Base-by-base conservation (phyloP, 2,329 filamentous ascomycete species). In the Fusarium tupiense region DNA sequence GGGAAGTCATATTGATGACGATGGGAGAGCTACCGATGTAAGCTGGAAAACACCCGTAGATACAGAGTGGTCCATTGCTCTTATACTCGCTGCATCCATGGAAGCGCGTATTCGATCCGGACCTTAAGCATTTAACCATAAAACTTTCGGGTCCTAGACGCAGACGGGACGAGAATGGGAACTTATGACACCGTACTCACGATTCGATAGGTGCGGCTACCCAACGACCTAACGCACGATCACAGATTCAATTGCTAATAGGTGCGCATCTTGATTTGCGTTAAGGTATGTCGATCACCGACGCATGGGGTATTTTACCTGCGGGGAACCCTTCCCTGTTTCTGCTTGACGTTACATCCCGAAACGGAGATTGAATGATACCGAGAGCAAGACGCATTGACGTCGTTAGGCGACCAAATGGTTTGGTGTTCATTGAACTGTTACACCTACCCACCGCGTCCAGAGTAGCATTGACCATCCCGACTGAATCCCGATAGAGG, bases 301-400 rank as follows among this genome's bases (percentile, higher is more conserved):
- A 20, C 44, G 29, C 22, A 59, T 49, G n/a, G 22, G 56, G 43
- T 19, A 33, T 14, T 41, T 24, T 31, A 10, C 24, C 16, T 61
- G 61, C 61, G 61, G 61, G 54, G 61, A 64, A 64, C 61, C 61
- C 31, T 17, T n/a, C 17, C 33, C 3, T 29, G 20, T 40, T 54
- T 7, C 17, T 26, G 19, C 17, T 54, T 54, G 35, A 40, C 35
- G 52, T 40, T 54, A 8, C 52, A 54, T 54, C 52, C 52, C 35
- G 35, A 29, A 22, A 54, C 35, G 24, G 20, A 14, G 2, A 26
- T 8, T 37, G 19, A 22, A 22, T 4, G 24, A 22, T 20, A 5
- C 52, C 33, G 20, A 54, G 16, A 0, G 14, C 6, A 22, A 40
- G 35, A 26, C 29, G 19, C 19, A 29, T 20, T 33, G 4, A 3